Base-by-base conservation (phyloP, 768 basidiomycete species). In the Boletus rubropictus region DNA sequence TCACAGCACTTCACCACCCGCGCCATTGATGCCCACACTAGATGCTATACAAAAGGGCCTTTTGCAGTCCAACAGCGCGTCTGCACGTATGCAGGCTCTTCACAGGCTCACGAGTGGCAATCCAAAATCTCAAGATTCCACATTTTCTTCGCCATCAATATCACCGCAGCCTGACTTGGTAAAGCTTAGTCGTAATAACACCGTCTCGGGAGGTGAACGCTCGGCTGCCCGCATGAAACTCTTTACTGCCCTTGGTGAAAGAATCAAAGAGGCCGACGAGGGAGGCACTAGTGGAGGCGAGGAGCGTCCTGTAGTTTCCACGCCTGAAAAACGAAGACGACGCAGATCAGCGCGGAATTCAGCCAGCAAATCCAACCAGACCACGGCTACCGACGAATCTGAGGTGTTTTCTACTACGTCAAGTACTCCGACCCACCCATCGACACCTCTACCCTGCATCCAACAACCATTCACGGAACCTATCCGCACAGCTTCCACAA, bases 1-100 rank as follows among this genome's bases (percentile, higher is more conserved):
- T 62, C 79, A 82, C n/a, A 79, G 79, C 12, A 76, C 80, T 15
- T 78, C 83, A 5, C 79, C 82, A 7, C 82, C 81, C 3, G 53
- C 58, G 1, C 84, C 86, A 15, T 64, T 80, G 57, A 65, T 86
- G 29, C 89, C 89, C 0, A 80, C 87, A 4, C 72, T 95, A 6
- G 86, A 89, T 57, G 86, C 84, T 18, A 69, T 94, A 31, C 83
- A 84, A 60, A 79, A 74, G 58, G 84, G 85, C 14, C 77, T 96
- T 3, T 83, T 89, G 59, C 83, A 93, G 17, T 94, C 93, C 2
- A 93, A 94, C 62, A 94, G 92, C 59, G 89, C 81, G 10, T 75
- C 88, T n/a, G 87, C 86, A 18, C 77, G 85, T 43, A 78, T 82
- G 42, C 78, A 84, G 59, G 91, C 91, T 4, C 80, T 95, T 79